Base-by-base conservation (phyloP, 208 protist genomes). In the Leishmania tropica region DNA sequence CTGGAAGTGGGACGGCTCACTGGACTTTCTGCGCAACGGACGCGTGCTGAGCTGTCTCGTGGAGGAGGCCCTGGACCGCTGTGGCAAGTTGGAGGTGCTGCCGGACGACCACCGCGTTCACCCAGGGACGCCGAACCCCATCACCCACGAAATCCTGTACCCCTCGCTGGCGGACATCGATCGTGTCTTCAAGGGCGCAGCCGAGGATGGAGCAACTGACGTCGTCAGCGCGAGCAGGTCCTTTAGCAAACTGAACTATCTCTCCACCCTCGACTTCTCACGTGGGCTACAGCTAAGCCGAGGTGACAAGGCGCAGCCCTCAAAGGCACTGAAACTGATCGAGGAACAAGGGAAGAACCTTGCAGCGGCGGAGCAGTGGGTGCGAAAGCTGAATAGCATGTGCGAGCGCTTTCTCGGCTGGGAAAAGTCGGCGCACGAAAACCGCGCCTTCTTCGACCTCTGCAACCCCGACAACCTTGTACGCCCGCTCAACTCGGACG, bases 1-100 rank as follows among this genome's bases (percentile, higher is more conserved):
- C 68, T 89, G 85, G 85, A 68, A 73, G 73, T 79, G 75, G 70
- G 87, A 92, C 62, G 87, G 87, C 70, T 81, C 85, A 1, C 62
- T 92, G 21, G 81, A 92, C 74, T 87, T 85, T 21, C 70, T 92
- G 56, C 86, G 89, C 75, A 88, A 92, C 51, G 89, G 89, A n/a
- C 75, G 47, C 31, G 65, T 87, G 35, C 81, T 92, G 3, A 79
- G 78, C 73, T 75, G 21, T 6, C 79, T 90, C 5, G 73, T 92
- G 11, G 81, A 88, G 80, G 83, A 85, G 80, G 73, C 81, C 42
- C 76, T 92, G 4, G 72, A 79, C 62, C 82, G 80, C 82, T 71
- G 78, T 68, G 82, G 82, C n/a, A 85, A 82, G 62, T 60, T 85
- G 7, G 82, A 76, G 37, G 64, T 42, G 45, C 78, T 85, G 4